phyloP scores from a whole-genome alignment of 2,329 filamentous ascomycete species.

The Cytospora paraplurivora region DNA sequence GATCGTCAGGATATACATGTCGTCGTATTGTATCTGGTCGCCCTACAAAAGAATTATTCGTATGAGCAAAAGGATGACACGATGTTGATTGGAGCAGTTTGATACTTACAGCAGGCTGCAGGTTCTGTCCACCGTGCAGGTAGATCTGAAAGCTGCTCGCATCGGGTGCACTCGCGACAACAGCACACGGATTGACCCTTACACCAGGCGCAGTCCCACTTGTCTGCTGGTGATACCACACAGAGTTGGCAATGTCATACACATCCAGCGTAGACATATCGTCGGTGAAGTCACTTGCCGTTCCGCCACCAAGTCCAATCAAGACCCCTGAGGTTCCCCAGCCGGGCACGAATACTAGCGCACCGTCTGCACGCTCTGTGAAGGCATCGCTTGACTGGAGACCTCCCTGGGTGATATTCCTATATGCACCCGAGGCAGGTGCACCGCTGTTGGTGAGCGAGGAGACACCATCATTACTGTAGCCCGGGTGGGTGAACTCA shows the following conservation, averaged over 20 bases:
- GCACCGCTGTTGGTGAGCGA: conserved; percentile 59
- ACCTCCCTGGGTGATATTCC: conserved; percentile 74
- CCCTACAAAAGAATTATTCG: conserved; percentile 34
- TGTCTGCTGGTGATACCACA: conserved; percentile 75
- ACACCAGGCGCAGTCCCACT: conserved; percentile 63
- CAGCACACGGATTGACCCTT: conserved; percentile 72
- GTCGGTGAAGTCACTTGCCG: conserved; percentile 63
- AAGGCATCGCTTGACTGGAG: conserved; percentile 68
- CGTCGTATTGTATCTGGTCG: conserved; percentile 61
- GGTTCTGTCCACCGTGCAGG: conserved; percentile 75
- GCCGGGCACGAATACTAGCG: conserved; percentile 72
- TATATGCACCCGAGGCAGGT: conserved; percentile 63
- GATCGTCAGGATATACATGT: conserved; percentile 75
- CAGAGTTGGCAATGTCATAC: conserved; percentile 71
- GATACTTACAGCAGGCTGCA: conserved; percentile 58
- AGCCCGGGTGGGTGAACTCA: conserved; percentile 75
- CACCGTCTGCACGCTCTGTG: conserved; percentile 72
- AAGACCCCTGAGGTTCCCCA: conserved; percentile 72
- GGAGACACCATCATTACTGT: conserved; percentile 63
- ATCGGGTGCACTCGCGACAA: conserved; percentile 68
- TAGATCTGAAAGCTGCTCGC: conserved; percentile 77
- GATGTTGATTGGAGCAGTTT: background rate
- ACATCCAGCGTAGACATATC: conserved; percentile 62
- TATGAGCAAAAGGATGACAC: conserved; percentile 12
- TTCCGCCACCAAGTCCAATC: conserved; percentile 72